Evolutionary conservation across 345 rosid genomes (phyloP), one percentile per base, ranked within the genome.

Genomic region (Leavenworthia alabamica): DNA sequence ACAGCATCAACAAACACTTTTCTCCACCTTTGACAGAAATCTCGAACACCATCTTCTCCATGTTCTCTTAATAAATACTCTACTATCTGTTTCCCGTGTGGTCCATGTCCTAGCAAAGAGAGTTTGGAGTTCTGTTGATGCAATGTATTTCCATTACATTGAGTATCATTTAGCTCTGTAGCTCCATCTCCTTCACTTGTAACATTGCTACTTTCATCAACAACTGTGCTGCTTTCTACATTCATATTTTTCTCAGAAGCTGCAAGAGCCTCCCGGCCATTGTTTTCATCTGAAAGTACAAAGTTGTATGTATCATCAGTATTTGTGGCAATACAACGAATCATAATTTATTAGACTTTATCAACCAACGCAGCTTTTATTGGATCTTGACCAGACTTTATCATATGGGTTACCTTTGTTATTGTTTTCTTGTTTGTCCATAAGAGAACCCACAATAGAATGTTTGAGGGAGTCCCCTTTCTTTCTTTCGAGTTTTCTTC

Each of bases 21-120:
- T 77, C 99, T 83, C 99, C 99, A 89, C 51, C 85, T 81, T 67
- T 82, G 96, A 77, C 99, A 89, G 73, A 93, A 89, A 33, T 85
- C 72, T 2, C 67, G 39, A 60, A 89, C 70, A 16, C 99, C 99
- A 20, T 79, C 86, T 35, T 89, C 99, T 39, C 94, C 96, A 32
- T 64, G 54, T 71, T 83, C 80, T 56, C 43, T 73, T 42, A 93
- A 55, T 28, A 93, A 58, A 67, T 72, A 74, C 72, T 85, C 89
- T 6, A 93, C 97, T 52, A 87, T 90, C 73, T 81, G 89, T 70
- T 85, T 81, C 48, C 99, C 99, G 45, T 89, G 96, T 1, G 96
- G 97, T 56, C 99, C 99, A 79, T 89, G 99, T 68, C 99, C 99
- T 68, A 93, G 69, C 32, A 92, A 66, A 15, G 98, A 92, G 33